Conservation (phyloP, 345 rosid species). For the Pistacia atlantica region DNA sequence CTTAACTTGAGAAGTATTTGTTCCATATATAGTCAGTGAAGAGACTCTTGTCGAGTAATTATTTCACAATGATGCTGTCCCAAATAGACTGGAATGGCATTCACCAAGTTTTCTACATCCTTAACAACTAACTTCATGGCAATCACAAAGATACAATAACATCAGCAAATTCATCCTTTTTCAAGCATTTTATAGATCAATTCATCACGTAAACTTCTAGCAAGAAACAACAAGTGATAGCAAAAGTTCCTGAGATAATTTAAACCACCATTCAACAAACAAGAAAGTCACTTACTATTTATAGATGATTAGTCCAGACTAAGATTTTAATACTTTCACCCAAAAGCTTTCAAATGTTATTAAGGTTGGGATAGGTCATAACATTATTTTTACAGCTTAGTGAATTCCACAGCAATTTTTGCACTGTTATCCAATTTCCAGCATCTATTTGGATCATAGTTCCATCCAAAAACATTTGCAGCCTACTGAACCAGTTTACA, state of each 20-base stretch:
- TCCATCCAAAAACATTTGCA: background rate
- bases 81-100: background rate
- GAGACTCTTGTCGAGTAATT: background rate
- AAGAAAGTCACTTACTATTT: too few relatives aligned
- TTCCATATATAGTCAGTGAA: background rate
- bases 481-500: background rate
- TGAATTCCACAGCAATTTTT: background rate
- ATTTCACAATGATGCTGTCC: background rate
- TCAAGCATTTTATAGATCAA: background rate
- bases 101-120: background rate
- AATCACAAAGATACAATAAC: background rate
- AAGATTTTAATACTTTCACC: conserved; percentile 8
- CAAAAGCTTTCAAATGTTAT: background rate
- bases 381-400: background rate
- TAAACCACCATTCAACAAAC: background rate
- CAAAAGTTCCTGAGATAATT: background rate
- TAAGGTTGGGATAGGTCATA: background rate
- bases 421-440: background rate
- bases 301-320: background rate
- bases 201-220: background rate
- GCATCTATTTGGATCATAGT: background rate
- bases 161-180: conserved; percentile 1
- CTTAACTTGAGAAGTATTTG: background rate
- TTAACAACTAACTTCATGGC: background rate
- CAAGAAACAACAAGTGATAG: background rate